Percentiles rank a stretch among this genome's conserved stretches.
phyloP scores from a whole-genome alignment of 306 rosid genomes.

The Quercus agrifolia region DNA sequence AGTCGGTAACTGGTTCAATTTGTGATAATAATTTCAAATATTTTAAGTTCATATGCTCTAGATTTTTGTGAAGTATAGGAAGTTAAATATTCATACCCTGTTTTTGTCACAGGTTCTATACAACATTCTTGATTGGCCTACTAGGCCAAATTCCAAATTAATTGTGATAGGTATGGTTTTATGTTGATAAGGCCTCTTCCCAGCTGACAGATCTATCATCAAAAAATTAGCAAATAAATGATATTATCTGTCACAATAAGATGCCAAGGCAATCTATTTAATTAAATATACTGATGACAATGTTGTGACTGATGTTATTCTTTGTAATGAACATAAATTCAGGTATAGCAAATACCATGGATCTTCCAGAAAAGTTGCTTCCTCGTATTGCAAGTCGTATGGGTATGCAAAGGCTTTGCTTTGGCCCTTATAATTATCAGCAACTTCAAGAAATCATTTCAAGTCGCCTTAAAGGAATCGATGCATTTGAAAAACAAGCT shows the following conservation, averaged over 20 bases:
- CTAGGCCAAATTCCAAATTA: constrained; percentile 81
- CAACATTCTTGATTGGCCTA: constrained; percentile 98
- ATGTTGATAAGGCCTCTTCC: background rate
- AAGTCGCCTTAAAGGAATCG: constrained; percentile 78
- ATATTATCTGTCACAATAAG: background rate
- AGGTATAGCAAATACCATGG: constrained; percentile 99
- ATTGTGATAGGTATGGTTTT: constrained; percentile 71
- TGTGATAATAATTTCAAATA: background rate
- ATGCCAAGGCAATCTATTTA: background rate
- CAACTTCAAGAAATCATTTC: constrained; percentile 94
- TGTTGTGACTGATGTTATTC: constrained; percentile 16
- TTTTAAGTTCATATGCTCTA: background rate
- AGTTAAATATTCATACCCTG: background rate
- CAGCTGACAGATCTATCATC: background rate
- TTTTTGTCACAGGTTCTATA: constrained; percentile 62
- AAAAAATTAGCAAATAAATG: background rate
- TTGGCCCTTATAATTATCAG: constrained; percentile 87
- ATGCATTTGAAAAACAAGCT: constrained; percentile 87
- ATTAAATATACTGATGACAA: constrained; percentile 14
- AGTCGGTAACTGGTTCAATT: constrained; percentile 60
- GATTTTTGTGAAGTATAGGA: background rate
- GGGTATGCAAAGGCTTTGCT: constrained; percentile 96
- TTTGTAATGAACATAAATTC: constrained; percentile 24
- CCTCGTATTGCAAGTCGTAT: constrained; percentile 98
- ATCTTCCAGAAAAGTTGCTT: constrained; percentile 97